phyloP scores from a whole-genome alignment of 2,329 filamentous ascomycete species.

The Xylariales sp. region DNA sequence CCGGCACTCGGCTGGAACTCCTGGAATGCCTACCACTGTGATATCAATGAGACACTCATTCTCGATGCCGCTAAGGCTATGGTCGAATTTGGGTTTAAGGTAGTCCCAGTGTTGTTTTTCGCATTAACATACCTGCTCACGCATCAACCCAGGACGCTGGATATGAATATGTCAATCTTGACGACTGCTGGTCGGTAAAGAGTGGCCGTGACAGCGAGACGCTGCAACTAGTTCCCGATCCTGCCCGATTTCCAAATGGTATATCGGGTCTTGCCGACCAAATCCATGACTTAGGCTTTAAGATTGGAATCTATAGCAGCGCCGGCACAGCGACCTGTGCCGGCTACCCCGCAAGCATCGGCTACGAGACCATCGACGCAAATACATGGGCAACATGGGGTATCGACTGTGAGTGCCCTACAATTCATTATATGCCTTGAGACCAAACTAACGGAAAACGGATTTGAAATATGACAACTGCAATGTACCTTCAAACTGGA shows the following conservation, averaged over 20 bases:
- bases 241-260: conserved; percentile 66
- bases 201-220: conserved; percentile 55
- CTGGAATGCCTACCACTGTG: conserved; percentile 65
- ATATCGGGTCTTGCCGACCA: conserved; percentile 64
- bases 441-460: conserved; percentile 36
- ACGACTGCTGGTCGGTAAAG: conserved; percentile 70
- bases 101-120: background rate
- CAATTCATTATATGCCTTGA: background rate
- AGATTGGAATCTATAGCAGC: conserved; percentile 72
- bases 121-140: conserved; percentile 2
- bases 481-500: conserved; percentile 54
- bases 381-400: conserved; percentile 68
- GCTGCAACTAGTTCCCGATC: conserved; percentile 59
- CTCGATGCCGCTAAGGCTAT: conserved; percentile 55
- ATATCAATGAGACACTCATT: conserved; percentile 63
- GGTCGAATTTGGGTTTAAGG: conserved; percentile 58
- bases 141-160: conserved; percentile 61
- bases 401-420: conserved; percentile 61
- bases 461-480: conserved; percentile 71
- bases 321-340: conserved; percentile 65
- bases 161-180: conserved; percentile 69
- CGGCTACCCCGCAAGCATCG: conserved; percentile 67
- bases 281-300: conserved; percentile 68
- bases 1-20: conserved; percentile 62
- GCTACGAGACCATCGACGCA: conserved; percentile 68